A percentile compares a stretch with the other conserved stretches of the same genome.
Conservation (phyloP, 176 grass and related monocot species). For the Carex littledalei region DNA sequence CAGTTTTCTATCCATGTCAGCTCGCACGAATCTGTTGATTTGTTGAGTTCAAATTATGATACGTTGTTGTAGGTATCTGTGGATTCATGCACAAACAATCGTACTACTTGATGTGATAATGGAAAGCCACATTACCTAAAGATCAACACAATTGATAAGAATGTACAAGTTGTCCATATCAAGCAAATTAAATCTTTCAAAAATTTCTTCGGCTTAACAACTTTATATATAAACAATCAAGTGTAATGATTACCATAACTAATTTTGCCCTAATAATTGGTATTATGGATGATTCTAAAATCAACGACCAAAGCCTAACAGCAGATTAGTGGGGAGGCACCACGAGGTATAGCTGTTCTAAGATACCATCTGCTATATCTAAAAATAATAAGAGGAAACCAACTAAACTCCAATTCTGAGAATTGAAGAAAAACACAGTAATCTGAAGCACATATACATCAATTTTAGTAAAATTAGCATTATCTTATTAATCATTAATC, state of each 20-base stretch:
- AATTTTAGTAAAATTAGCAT: neutral
- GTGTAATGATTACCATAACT: neutral
- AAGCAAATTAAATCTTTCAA: neutral
- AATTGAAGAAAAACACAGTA: neutral
- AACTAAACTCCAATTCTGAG: neutral
- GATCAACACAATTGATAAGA: neutral
- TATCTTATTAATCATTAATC: neutral
- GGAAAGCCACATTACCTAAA: neutral
- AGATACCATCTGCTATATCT: neutral
- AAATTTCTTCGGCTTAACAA: neutral
- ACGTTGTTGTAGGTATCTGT: neutral
- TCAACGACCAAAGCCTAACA: neutral
- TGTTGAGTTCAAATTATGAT: neutral
- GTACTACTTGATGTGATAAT: neutral
- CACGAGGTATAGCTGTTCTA: too few relatives aligned
- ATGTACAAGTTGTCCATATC: neutral
- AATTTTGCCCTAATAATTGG: neutral
- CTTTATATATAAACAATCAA: neutral
- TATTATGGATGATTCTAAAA: neutral
- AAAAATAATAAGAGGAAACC: neutral
- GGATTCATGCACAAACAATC: constrained; percentile 4
- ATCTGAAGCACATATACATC: neutral
- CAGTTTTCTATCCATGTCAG: neutral
- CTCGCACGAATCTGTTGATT: neutral
- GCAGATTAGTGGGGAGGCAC: neutral